Evolutionary conservation across 208 protist genomes (phyloP).

Genomic region (Angomonas ambiguus): DNA sequence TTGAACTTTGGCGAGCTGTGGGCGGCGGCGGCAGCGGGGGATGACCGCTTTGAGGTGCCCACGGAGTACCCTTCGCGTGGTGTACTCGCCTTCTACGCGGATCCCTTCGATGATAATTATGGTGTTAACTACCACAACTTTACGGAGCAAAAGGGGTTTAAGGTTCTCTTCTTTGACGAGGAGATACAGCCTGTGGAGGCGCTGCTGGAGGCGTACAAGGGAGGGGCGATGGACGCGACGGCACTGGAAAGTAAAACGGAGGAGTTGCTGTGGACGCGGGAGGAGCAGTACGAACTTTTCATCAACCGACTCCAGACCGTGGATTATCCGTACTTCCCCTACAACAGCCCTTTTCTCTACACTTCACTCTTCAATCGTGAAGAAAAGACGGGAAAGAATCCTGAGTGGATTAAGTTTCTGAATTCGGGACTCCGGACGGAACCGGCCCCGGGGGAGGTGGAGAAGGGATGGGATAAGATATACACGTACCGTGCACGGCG

Average conservation of each 20-base stretch:
- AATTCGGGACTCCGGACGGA: too few species aligned
- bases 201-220: not conserved
- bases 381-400: not conserved
- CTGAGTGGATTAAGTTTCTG: not conserved
- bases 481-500: not conserved
- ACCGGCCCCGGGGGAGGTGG: not conserved
- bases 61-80: slow-evolving; percentile 9
- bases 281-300: slow-evolving; percentile 22
- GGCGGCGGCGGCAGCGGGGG: slow-evolving; percentile 4
- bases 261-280: slow-evolving; percentile 18
- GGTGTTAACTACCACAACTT: not conserved
- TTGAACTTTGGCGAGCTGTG: slow-evolving; percentile 23
- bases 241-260: slow-evolving; percentile 7
- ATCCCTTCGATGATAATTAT: slow-evolving; percentile 19
- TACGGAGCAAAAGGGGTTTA: slow-evolving; percentile 5
- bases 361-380: not conserved
- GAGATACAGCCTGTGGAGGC: slow-evolving; percentile 12
- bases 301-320: not conserved
- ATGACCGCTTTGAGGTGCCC: not conserved
- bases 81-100: slow-evolving; percentile 20
- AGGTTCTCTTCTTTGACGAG: slow-evolving; percentile 22
- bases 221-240: not conserved
- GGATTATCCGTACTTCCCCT: not conserved
- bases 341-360: not conserved
- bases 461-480: not conserved